Conservation (phyloP, 2,329 filamentous ascomycete species). For the Bipolaris gigantea region DNA sequence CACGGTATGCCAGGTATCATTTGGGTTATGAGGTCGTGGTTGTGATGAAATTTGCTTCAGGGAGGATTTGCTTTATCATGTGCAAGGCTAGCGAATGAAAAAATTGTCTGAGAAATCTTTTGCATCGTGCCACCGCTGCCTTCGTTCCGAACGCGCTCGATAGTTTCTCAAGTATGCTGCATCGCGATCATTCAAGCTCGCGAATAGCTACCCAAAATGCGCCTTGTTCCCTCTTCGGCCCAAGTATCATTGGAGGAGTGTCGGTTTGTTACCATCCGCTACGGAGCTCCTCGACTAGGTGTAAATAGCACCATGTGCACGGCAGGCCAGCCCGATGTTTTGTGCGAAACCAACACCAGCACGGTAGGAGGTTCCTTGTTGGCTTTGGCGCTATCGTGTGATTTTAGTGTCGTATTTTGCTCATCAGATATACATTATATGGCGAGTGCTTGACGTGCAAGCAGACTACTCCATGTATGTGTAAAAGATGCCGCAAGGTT, state of each 20-base stretch:
- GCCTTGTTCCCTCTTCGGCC: too few relatives aligned
- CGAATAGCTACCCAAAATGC: too few relatives aligned
- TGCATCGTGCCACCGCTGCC: background rate
- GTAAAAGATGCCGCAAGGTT: too few relatives aligned
- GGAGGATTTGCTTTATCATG: background rate
- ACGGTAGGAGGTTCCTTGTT: background rate
- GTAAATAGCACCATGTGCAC: background rate
- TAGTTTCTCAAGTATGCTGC: too few relatives aligned
- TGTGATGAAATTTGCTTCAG: background rate
- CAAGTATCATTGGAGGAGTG: too few relatives aligned
- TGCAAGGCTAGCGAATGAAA: background rate
- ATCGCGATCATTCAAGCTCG: too few relatives aligned
- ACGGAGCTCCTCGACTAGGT: background rate
- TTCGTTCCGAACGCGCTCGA: background rate
- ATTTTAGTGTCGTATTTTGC: too few relatives aligned
- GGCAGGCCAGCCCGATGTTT: background rate
- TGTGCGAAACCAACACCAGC: background rate
- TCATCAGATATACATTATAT: too few relatives aligned
- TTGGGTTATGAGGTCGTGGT: background rate
- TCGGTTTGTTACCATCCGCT: background rate
- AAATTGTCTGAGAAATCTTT: background rate
- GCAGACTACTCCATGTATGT: too few relatives aligned
- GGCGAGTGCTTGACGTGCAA: too few relatives aligned
- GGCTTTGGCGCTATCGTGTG: too few relatives aligned
- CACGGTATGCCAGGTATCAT: background rate